A percentile compares a stretch with the other conserved stretches of the same genome.
Evolutionary conservation across 2,329 filamentous ascomycete species (phyloP).

Genomic region (Phoma herbarum): DNA sequence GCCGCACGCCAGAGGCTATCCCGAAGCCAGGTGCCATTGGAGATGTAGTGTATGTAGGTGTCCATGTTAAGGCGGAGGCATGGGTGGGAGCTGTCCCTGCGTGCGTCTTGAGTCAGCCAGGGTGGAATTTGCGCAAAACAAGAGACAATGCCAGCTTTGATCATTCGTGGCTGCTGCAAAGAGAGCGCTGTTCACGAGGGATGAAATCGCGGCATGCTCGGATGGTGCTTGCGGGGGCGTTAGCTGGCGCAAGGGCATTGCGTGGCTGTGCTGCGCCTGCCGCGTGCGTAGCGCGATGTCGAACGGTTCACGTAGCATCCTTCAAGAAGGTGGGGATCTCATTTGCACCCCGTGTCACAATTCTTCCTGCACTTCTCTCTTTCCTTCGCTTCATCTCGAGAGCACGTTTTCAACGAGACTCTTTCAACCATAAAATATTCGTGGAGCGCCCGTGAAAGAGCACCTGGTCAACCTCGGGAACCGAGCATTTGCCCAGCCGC

Average conservation of each 20-base stretch:
- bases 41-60: no score
- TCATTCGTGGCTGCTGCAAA: no score
- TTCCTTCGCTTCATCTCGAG: not conserved
- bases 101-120: no score
- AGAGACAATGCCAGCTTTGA: no score
- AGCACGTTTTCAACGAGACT: not conserved
- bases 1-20: no score
- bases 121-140: no score
- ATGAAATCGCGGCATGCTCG: not conserved
- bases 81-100: no score
- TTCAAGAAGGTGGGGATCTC: slow-evolving; percentile 6
- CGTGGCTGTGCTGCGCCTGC: slow-evolving; percentile 3
- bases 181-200: no score
- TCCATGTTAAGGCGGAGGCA: no score
- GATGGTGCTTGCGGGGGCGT: slow-evolving; percentile 1
- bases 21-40: no score
- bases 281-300: not conserved
- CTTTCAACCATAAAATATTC: not conserved
- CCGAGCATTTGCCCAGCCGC: slow-evolving; percentile 32
- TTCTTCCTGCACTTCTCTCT: not conserved
- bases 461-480: slow-evolving; percentile 10
- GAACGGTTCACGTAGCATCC: slow-evolving; percentile 16
- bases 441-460: not conserved
- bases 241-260: not conserved
- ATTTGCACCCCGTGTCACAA: slow-evolving; percentile 5